Evolutionary conservation across 768 basidiomycete genomes (phyloP).

Genomic region (Mycena kentingensis): DNA sequence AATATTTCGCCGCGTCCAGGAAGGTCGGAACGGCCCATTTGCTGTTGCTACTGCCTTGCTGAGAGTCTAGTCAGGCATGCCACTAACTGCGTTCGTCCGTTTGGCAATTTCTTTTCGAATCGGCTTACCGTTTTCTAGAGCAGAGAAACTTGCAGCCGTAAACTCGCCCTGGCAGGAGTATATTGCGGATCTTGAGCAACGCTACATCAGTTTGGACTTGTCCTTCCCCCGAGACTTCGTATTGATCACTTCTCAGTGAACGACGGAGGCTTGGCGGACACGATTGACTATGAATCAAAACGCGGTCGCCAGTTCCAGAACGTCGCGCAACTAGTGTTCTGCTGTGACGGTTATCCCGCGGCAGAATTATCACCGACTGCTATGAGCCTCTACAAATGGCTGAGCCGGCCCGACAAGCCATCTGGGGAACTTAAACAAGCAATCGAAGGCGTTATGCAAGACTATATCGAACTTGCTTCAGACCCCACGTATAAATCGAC

Average conservation of each 20-base stretch:
- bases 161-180: constrained; percentile 65
- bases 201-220: constrained; percentile 4
- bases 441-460: constrained; percentile 55
- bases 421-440: constrained; percentile 49
- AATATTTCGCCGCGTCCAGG: too few species aligned
- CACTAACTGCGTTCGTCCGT: constrained; percentile 59
- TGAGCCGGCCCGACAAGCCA: constrained; percentile 45
- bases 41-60: too few species aligned
- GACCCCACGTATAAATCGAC: constrained; percentile 36
- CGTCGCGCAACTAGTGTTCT: constrained; percentile 69
- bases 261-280: constrained; percentile 57
- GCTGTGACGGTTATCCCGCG: constrained; percentile 56
- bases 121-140: neutral
- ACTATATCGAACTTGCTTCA: constrained; percentile 56
- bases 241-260: constrained; percentile 36
- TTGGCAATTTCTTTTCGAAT: neutral
- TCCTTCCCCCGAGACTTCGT: neutral
- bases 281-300: constrained; percentile 63
- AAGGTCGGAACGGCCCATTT: too few species aligned
- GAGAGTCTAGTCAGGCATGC: constrained; percentile 79
- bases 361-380: constrained; percentile 54
- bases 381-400: constrained; percentile 57
- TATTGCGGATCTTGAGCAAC: constrained; percentile 41
- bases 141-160: constrained; percentile 82
- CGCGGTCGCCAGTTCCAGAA: constrained; percentile 80